A percentile compares a stretch with the other conserved stretches of the same genome.
These are phyloP conservation scores for Huntiella bhutanensis DNA, from an alignment of 2,329 filamentous ascomycete genomes.

Conservation along the genomic window DNA sequence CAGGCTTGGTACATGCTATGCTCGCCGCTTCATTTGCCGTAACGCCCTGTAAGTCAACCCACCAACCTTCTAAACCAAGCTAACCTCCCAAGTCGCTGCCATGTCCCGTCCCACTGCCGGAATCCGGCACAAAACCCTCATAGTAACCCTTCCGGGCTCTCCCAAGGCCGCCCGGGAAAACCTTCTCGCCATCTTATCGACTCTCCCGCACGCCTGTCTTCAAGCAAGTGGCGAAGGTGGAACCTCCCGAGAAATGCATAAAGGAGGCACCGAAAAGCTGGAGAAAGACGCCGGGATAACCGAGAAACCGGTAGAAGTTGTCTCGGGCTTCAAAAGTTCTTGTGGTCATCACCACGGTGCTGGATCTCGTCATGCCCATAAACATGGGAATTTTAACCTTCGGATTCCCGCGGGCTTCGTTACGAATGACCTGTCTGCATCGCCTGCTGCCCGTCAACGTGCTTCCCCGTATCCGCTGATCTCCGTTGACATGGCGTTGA, in stretches of 20 bases:
- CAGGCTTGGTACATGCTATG: constrained; percentile 92
- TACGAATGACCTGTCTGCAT: constrained; percentile 42
- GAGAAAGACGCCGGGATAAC: constrained; percentile 26
- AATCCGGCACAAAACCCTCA: constrained; percentile 59
- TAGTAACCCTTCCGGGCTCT: constrained; percentile 81
- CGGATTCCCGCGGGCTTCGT: constrained; percentile 15
- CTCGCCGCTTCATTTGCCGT: constrained; percentile 63
- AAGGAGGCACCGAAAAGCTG: constrained; percentile 63
- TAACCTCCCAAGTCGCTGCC: constrained; percentile 51
- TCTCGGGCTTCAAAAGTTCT: constrained; percentile 16
- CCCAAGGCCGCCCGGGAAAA: constrained; percentile 94
- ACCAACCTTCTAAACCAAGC: constrained; percentile 1
- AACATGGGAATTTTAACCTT: constrained; percentile 36
- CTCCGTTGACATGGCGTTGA: constrained; percentile 61
- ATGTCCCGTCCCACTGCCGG: constrained; percentile 93
- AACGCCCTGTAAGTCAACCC: constrained; percentile 60
- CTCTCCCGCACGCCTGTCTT: constrained; percentile 85
- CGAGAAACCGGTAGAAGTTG: not conserved
- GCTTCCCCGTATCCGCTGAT: constrained; percentile 88
- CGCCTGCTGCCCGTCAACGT: constrained; percentile 53
- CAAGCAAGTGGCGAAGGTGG: constrained; percentile 54
- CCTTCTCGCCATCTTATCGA: constrained; percentile 67
- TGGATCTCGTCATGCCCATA: constrained; percentile 31
- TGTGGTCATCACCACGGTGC: constrained; percentile 13
- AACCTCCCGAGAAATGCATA: constrained; percentile 62